Base-by-base conservation (phyloP, 2,329 filamentous ascomycete species). In the Fusarium scirpi region DNA sequence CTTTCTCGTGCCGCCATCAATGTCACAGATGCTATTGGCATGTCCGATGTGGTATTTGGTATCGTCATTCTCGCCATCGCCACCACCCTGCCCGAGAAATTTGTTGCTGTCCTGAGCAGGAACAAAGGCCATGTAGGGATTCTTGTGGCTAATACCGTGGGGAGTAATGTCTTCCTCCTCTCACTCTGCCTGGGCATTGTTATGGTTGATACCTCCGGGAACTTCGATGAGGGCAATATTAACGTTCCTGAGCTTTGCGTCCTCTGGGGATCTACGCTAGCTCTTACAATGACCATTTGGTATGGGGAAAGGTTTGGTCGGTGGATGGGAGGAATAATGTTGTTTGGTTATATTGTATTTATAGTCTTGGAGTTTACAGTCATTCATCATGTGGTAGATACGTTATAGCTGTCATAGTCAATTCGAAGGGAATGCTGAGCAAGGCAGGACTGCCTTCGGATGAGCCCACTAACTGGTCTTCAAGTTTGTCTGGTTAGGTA, bases 351-450 rank as follows among this genome's bases (percentile, higher is more conserved):
- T 4, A 1, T 49, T 20, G 2, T 9, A 1, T 49, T 56, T 13
- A 27, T 56, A 10, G 3, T 18, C 4, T 15, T 2, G 22, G 53
- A 56, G 43, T 22, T 49, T 34, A 38, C 43, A 8, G 4, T 34
- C 22, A 22, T 48, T 1, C 12, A 15, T 2, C 12, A 9, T 5
- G 1, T 0, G 1, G 18, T 2, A 5, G 6, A 32, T 2, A 10
- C 4, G 1, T 18, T 1, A 12, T 25, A n/a, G 20, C 2, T 2
- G 1, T 11, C 5, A 2, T 6, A 15, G 9, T 15, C 3, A 13
- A 43, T 0, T 6, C 2, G 1, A 24, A 22, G 10, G 3, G 6
- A 10, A n/a, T 7, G 0, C 3, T 43, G 9, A 18, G 15, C 3
- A 53, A 41, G 16, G 7, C 2, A 22, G 5, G 10, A 53, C 10